Conservation (phyloP, 2,329 filamentous ascomycete genomes). For the Calonectria pseudoturangicola region DNA sequence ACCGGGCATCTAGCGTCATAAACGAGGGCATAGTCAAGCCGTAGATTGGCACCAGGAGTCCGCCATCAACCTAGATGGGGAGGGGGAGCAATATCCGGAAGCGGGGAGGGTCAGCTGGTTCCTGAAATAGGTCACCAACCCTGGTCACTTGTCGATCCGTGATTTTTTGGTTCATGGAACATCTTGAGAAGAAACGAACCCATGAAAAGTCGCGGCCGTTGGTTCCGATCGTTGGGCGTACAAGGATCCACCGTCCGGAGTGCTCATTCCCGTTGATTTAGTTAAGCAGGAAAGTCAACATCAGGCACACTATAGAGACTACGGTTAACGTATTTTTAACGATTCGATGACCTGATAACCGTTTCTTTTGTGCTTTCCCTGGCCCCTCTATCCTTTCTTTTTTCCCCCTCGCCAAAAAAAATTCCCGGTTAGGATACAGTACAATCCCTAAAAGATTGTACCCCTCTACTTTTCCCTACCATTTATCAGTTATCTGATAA, state of each 20-base stretch:
- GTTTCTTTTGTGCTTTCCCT: slow-evolving; percentile 42
- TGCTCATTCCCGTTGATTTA: slow-evolving; percentile 23
- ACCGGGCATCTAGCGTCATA: slow-evolving; percentile 23
- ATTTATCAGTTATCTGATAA: no score
- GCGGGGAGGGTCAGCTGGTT: slow-evolving; percentile 22
- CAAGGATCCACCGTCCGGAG: slow-evolving; percentile 30
- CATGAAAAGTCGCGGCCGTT: slow-evolving; percentile 26
- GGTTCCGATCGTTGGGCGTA: slow-evolving; percentile 22
- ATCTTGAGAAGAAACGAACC: slow-evolving; percentile 13
- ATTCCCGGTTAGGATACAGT: neutral
- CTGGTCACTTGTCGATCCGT: neutral
- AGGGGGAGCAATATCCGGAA: neutral
- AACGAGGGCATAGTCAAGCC: slow-evolving; percentile 24
- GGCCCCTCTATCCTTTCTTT: neutral
- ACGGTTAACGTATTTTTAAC: neutral
- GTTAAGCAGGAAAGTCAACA: neutral
- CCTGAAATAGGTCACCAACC: slow-evolving; percentile 14
- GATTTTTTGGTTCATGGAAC: neutral
- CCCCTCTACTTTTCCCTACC: no score
- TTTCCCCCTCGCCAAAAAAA: slow-evolving; percentile 20
- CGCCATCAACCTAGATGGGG: neutral
- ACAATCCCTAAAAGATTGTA: no score
- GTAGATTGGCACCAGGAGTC: slow-evolving; percentile 6
- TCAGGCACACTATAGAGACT: neutral
- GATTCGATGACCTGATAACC: slow-evolving; percentile 33